phyloP scores from a whole-genome alignment of 2,329 filamentous ascomycete genomes.

The Camillea tinctor region DNA sequence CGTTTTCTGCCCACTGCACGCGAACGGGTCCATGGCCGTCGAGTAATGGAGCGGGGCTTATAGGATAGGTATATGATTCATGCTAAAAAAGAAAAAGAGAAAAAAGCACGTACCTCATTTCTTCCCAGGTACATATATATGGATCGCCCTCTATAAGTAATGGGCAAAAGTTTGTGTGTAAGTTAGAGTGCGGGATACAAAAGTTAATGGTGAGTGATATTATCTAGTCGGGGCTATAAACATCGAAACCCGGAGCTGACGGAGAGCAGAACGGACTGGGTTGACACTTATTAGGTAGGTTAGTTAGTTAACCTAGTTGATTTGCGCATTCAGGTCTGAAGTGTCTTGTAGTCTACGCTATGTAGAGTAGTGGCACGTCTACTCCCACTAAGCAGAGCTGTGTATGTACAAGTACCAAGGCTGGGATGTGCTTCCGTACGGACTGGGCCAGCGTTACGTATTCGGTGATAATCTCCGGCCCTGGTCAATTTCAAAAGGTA shows the following conservation, averaged over 20 bases:
- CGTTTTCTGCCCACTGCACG: background rate
- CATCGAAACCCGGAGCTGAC: too few relatives aligned
- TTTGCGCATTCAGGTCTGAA: background rate
- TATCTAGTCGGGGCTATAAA: too few relatives aligned
- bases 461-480: background rate
- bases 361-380: background rate
- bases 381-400: background rate
- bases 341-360: background rate
- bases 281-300: background rate
- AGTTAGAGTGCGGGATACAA: too few relatives aligned
- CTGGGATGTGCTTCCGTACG: background rate
- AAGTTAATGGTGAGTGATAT: too few relatives aligned
- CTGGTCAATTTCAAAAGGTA: background rate
- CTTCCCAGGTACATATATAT: too few relatives aligned
- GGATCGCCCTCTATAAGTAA: too few relatives aligned
- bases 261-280: background rate
- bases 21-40: background rate
- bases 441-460: background rate
- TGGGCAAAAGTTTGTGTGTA: too few relatives aligned
- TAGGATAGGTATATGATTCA: background rate
- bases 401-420: too few relatives aligned
- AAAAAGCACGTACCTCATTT: too few relatives aligned
- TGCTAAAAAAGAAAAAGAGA: too few relatives aligned
- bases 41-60: too few relatives aligned
- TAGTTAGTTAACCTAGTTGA: too few relatives aligned